phyloP scores from a whole-genome alignment of 2,329 filamentous ascomycete genomes.

The Rutstroemia sydowiana region DNA sequence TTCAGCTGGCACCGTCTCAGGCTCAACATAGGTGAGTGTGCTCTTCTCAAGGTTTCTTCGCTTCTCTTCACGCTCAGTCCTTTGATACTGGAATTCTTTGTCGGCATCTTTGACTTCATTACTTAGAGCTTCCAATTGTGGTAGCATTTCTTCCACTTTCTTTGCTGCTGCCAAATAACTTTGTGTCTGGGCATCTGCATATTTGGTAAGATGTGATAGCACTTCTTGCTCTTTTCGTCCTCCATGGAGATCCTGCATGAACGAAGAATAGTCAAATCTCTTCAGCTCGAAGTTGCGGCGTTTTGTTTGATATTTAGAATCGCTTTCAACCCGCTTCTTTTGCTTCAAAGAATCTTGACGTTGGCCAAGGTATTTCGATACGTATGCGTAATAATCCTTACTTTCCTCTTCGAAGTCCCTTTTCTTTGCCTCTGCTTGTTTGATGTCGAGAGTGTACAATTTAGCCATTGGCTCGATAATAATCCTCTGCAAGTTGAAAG shows the following conservation, averaged over 20 bases:
- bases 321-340: conserved; percentile 91
- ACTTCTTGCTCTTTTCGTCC: conserved; percentile 98
- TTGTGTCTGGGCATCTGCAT: conserved; percentile 82
- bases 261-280: conserved; percentile 96
- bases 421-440: conserved; percentile 93
- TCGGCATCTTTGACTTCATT: conserved; percentile 87
- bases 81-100: conserved; percentile 92
- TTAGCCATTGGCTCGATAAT: conserved; percentile 92
- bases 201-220: conserved; percentile 86
- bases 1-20: conserved; percentile 48
- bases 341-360: conserved; percentile 92
- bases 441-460: conserved; percentile 92
- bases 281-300: conserved; percentile 92
- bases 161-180: conserved; percentile 77
- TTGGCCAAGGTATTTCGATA: conserved; percentile 92
- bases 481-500: conserved; percentile 75
- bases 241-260: conserved; percentile 98
- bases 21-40: conserved; percentile 64
- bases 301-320: conserved; percentile 93
- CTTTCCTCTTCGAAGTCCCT: conserved; percentile 98
- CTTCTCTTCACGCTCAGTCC: conserved; percentile 94
- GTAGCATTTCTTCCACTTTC: conserved; percentile 78
- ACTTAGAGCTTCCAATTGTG: conserved; percentile 82
- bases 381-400: conserved; percentile 95
- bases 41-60: conserved; percentile 83